Evolutionary conservation across 2,329 filamentous ascomycete genomes (phyloP), one percentile per base, ranked within the genome.

Genomic region (Sporothrix curviconia): DNA sequence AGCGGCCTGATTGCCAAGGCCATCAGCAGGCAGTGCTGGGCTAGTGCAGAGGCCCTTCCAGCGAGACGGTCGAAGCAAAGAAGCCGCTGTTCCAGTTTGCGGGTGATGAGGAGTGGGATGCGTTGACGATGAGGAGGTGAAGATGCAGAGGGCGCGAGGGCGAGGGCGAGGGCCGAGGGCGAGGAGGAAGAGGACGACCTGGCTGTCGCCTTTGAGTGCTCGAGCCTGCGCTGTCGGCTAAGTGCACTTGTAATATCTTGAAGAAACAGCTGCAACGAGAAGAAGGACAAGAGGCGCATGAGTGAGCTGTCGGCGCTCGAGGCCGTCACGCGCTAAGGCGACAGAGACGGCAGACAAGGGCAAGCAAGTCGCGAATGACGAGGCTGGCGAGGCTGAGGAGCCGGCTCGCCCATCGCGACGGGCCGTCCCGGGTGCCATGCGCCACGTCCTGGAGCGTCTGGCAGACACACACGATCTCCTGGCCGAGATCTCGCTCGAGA

Each of bases 401-500:
- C 40, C 39, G 14, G 37, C 8, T 40, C 36, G 11, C 56, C 24
- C 34, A 25, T 37, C 11, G 36, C 9, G 5, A 76, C 78, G 55
- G 74, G 71, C n/a, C 32, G 54, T 72, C 71, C 7, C 71, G 74
- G 40, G 65, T 69, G 64, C 70, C 2, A 63, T 77, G 43, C 74
- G 79, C 62, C 83, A 88, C 60, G 78, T 92, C 67, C 92, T 91
- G 72, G 90, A 95, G 72, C 85, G 90, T 57, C 81, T 97, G 34
- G 90, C 90, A 60, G 94, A 99, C 68, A 95, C 90, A 8, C 90
- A 96, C 70, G 92, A 96, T 69, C 81, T 96, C 57, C 87, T 97
- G 61, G 89, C 92, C 9, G 94, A 99, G 72, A 96, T 99, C 61
- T 95, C 89, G n/a, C 78, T 99, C 28, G 94, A 99, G 74, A 96